phyloP scores from a whole-genome alignment of 148 eudicot species.

The Amaranthus hypochondriacus region DNA sequence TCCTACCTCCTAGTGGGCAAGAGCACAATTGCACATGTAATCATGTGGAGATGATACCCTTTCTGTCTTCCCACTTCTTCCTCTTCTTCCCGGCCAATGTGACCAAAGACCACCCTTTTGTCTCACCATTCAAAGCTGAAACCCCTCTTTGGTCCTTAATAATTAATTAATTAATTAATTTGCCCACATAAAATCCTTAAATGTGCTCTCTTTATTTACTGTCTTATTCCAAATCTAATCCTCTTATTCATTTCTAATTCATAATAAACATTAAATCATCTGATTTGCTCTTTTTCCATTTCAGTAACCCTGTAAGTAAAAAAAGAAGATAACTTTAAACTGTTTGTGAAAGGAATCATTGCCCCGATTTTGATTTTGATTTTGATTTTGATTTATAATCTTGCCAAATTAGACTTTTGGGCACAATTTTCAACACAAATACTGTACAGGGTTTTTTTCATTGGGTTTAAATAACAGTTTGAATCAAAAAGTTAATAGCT shows the following conservation, averaged over 20 bases:
- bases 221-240: background rate
- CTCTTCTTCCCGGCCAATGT: constrained; percentile 15
- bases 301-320: background rate
- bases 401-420: constrained; percentile 14
- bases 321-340: background rate
- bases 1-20: too few relatives aligned
- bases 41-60: constrained; percentile 12
- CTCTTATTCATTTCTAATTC: background rate
- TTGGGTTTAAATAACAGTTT: constrained; percentile 3
- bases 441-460: constrained; percentile 24
- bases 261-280: background rate
- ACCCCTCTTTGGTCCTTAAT: too few relatives aligned
- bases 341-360: background rate
- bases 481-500: background rate
- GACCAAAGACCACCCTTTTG: background rate
- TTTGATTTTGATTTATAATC: background rate
- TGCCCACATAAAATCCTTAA: background rate
- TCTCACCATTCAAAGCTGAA: background rate
- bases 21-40: background rate
- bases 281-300: constrained; percentile 18
- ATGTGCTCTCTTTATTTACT: background rate
- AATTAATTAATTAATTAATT: background rate
- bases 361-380: background rate
- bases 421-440: constrained; percentile 9
- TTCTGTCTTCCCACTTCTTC: background rate